Evolutionary conservation across 75 land plant genomes (phyloP).

Genomic region (Cunninghamia lanceolata): DNA sequence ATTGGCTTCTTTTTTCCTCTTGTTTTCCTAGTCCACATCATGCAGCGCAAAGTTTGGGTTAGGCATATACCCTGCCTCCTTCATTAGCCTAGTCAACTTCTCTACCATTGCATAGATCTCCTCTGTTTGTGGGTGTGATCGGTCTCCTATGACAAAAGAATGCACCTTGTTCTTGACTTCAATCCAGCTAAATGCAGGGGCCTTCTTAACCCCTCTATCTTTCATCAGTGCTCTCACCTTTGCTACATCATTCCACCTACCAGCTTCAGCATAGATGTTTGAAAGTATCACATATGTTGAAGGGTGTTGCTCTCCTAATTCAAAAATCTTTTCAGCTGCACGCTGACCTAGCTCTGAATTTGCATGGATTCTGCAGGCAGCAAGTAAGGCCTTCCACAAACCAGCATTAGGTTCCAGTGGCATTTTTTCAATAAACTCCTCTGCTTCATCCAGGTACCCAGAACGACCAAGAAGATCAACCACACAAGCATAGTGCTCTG

Average conservation of each 20-base stretch:
- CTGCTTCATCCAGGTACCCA: constrained; percentile 12
- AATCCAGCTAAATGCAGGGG: constrained; percentile 18
- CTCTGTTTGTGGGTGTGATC: constrained; percentile 10
- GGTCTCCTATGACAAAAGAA: constrained; percentile 12
- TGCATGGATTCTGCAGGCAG: constrained; percentile 8
- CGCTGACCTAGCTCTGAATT: constrained; percentile 10
- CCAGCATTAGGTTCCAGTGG: background rate
- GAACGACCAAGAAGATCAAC: constrained; percentile 30
- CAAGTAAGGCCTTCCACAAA: constrained; percentile 14
- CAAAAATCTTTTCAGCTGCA: background rate
- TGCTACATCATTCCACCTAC: constrained; percentile 19
- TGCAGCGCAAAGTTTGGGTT: constrained; percentile 4
- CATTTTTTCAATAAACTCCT: constrained; percentile 13
- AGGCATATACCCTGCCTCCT: constrained; percentile 6
- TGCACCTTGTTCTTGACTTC: constrained; percentile 19
- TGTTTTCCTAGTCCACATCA: background rate
- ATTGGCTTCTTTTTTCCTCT: background rate
- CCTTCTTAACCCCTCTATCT: constrained; percentile 11
- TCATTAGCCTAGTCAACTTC: constrained; percentile 9
- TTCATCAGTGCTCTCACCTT: constrained; percentile 1
- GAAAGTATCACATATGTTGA: constrained; percentile 18
- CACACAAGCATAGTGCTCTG: constrained; percentile 16
- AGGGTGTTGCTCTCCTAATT: background rate
- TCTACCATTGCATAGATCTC: constrained; percentile 15
- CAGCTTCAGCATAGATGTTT: constrained; percentile 24